Evolutionary conservation across 768 basidiomycete species (phyloP).

Genomic region (Trametes meyenii): DNA sequence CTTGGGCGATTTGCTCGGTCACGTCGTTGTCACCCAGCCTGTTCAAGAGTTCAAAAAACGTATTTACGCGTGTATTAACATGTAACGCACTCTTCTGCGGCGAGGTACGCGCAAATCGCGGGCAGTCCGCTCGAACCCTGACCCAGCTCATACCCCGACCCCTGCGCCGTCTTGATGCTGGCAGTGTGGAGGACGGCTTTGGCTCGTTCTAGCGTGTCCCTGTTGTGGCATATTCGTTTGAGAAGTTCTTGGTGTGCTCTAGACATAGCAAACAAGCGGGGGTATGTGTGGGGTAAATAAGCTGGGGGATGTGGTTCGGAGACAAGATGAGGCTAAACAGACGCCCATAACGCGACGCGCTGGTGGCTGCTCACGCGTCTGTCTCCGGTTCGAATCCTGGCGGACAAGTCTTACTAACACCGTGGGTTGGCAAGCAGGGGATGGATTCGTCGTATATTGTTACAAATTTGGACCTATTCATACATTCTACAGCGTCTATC

Average conservation of each 20-base stretch:
- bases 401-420: too few species aligned
- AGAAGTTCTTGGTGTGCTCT: constrained; percentile 30
- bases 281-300: not conserved
- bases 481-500: not conserved
- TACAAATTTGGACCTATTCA: not conserved
- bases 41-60: not conserved
- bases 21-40: constrained; percentile 36
- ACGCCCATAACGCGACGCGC: constrained; percentile 16
- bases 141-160: constrained; percentile 52
- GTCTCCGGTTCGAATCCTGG: too few species aligned
- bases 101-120: constrained; percentile 54
- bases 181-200: constrained; percentile 40
- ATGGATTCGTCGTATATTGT: too few species aligned
- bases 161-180: constrained; percentile 46
- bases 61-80: not conserved
- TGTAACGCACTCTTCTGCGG: constrained; percentile 47
- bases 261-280: constrained; percentile 27
- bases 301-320: not conserved
- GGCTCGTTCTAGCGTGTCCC: constrained; percentile 40
- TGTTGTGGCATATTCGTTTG: constrained; percentile 33
- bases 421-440: not conserved
- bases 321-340: not conserved
- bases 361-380: not conserved
- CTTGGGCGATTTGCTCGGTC: constrained; percentile 34
- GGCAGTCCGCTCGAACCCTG: constrained; percentile 44